phyloP scores from a whole-genome alignment of 768 basidiomycete species.

The Boletus sp. region DNA sequence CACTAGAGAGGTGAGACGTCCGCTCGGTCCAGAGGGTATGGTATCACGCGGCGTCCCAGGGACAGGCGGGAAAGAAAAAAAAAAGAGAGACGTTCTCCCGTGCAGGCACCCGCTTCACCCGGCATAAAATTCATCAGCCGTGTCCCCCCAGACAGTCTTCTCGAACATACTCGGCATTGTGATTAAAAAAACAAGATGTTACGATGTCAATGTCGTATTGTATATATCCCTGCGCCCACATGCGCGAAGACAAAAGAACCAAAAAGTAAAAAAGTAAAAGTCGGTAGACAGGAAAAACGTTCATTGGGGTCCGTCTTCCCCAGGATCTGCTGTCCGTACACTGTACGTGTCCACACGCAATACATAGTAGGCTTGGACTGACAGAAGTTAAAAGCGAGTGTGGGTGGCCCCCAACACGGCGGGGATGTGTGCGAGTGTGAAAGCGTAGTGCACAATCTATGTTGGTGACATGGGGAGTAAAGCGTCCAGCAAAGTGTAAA shows the following conservation, averaged over 20 bases:
- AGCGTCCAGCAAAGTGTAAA: conserved; percentile 24
- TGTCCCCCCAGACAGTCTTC: conserved; percentile 22
- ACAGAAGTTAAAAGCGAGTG: conserved; percentile 21
- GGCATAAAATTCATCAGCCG: background rate
- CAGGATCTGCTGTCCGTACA: conserved; percentile 20
- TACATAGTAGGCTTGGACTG: conserved; percentile 20
- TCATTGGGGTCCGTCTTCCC: conserved; percentile 26
- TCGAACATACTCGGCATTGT: conserved; percentile 14
- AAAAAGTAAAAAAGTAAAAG: conserved; percentile 15
- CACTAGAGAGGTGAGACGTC: conserved; percentile 18
- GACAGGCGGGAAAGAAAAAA: background rate
- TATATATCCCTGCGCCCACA: conserved; percentile 26
- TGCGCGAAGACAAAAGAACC: conserved; percentile 15
- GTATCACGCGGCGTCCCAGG: conserved; percentile 3
- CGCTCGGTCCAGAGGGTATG: background rate
- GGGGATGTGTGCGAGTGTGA: background rate
- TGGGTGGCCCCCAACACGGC: conserved; percentile 9
- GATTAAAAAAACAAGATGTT: conserved; percentile 25
- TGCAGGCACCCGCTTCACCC: conserved; percentile 15
- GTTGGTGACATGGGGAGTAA: conserved; percentile 16
- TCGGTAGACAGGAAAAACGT: conserved; percentile 12
- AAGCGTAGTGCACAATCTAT: conserved; percentile 8
- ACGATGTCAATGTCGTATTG: conserved; percentile 28
- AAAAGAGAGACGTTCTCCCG: background rate
- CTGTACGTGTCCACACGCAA: conserved; percentile 26